A percentile compares a stretch with the other conserved stretches of the same genome.
Evolutionary conservation across 352 stramenopile genomes (phyloP).

Genomic region (Globisporangium abappressorium): DNA sequence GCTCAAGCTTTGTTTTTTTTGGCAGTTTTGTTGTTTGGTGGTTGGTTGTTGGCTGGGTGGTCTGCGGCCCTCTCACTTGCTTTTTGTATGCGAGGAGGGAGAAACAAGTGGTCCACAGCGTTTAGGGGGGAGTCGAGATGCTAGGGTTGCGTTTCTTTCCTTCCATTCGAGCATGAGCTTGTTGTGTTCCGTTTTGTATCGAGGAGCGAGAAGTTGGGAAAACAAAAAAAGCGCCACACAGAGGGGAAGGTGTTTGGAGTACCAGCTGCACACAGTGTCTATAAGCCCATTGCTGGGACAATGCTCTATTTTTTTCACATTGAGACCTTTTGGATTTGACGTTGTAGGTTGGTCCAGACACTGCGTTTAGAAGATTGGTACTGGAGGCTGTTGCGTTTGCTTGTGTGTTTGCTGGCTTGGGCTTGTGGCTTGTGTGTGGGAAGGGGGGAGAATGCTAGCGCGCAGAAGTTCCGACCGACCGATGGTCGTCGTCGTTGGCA

Average conservation of each 20-base stretch:
- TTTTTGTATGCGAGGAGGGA: not conserved
- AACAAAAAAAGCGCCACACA: constrained; percentile 5
- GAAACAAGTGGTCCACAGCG: not conserved
- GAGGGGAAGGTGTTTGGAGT: not conserved
- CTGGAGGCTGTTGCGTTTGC: not conserved
- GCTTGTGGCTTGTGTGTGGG: not conserved
- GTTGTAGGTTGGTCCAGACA: not conserved
- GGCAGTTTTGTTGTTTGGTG: not conserved
- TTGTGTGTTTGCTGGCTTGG: not conserved
- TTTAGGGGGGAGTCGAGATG: not conserved
- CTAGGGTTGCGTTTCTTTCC: not conserved
- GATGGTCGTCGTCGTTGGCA: constrained; percentile 12
- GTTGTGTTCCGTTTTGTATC: constrained; percentile 13
- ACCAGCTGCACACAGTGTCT: not conserved
- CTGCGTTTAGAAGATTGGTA: not conserved
- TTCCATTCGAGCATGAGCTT: not conserved
- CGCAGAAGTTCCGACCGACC: constrained; percentile 12
- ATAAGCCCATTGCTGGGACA: no score
- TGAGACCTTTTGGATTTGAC: not conserved
- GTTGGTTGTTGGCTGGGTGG: not conserved
- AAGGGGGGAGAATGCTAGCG: not conserved
- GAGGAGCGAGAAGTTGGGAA: not conserved
- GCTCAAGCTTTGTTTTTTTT: not conserved
- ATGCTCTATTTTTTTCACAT: not conserved
- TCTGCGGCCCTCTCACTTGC: not conserved